Evolutionary conservation across 371 early-diverging fungal species (phyloP).

Genomic region (Rhizopus delemar): DNA sequence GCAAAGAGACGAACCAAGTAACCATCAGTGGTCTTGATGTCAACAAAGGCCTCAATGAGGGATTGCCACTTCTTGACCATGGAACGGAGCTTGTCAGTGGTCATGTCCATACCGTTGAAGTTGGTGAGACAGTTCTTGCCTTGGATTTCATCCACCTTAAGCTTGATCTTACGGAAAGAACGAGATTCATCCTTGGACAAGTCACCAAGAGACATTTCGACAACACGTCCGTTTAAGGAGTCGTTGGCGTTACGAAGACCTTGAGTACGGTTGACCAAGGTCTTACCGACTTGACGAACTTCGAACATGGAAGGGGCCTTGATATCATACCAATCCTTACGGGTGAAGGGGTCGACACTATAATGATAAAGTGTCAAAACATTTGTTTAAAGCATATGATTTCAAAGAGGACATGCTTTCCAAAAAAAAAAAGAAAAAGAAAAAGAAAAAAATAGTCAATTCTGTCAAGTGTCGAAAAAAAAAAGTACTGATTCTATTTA

Average conservation of each 20-base stretch:
- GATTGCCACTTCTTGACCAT: slow-evolving; percentile 99
- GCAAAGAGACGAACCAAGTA: slow-evolving; percentile 98
- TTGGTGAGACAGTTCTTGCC: slow-evolving; percentile 99
- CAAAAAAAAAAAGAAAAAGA: background rate
- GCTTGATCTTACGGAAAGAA: slow-evolving; percentile 98
- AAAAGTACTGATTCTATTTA: no score
- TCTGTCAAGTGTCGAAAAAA: background rate
- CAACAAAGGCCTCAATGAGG: slow-evolving; percentile 97
- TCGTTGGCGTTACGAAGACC: slow-evolving; percentile 98
- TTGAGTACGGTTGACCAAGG: slow-evolving; percentile 99
- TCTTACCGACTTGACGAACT: slow-evolving; percentile 95
- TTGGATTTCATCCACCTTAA: slow-evolving; percentile 97
- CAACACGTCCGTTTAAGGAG: slow-evolving; percentile 95
- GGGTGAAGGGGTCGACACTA: slow-evolving; percentile 94
- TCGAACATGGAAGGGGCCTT: slow-evolving; percentile 97
- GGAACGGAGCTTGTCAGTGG: slow-evolving; percentile 99
- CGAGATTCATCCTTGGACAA: slow-evolving; percentile 95
- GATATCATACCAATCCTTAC: slow-evolving; percentile 99
- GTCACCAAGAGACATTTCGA: slow-evolving; percentile 98
- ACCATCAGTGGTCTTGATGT: slow-evolving; percentile 99
- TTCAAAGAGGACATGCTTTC: background rate
- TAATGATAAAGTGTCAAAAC: slow-evolving; percentile 1
- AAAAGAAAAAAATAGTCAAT: background rate
- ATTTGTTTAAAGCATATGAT: background rate
- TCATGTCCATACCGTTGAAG: slow-evolving; percentile 99